These are phyloP conservation scores for Colletotrichum chrysophilum DNA, from an alignment of 2,329 filamentous ascomycete genomes.

Conservation along the genomic window DNA sequence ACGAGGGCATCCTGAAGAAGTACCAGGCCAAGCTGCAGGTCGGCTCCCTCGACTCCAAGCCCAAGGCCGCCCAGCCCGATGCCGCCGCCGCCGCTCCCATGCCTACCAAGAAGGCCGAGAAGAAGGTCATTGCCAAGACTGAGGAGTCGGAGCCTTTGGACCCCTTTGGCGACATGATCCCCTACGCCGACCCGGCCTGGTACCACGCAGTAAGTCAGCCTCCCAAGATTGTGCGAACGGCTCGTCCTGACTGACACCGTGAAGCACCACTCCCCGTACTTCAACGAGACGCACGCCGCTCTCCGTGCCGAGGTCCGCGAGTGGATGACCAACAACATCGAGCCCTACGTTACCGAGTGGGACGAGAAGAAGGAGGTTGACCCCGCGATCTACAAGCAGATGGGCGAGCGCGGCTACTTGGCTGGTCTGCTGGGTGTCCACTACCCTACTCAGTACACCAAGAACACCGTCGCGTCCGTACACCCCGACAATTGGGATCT, in stretches of 20 bases:
- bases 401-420: conserved; percentile 91
- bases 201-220: conserved; percentile 79
- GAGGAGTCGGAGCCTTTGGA: conserved; percentile 78
- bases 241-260: background rate
- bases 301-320: conserved; percentile 89
- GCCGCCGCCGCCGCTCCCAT: conserved; percentile 49
- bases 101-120: conserved; percentile 39
- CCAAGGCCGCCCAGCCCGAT: conserved; percentile 64
- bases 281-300: conserved; percentile 90
- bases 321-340: conserved; percentile 89
- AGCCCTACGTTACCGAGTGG: conserved; percentile 94
- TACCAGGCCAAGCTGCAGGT: conserved; percentile 79
- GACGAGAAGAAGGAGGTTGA: conserved; percentile 94
- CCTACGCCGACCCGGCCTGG: conserved; percentile 92
- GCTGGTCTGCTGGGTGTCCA: conserved; percentile 87
- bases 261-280: conserved; percentile 95
- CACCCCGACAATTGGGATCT: conserved; percentile 92
- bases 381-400: conserved; percentile 89
- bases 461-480: conserved; percentile 77
- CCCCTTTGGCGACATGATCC: conserved; percentile 83
- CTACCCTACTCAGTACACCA: conserved; percentile 78
- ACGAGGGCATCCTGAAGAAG: conserved; percentile 87
- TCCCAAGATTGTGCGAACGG: rapidly evolving
- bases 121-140: conserved; percentile 41
- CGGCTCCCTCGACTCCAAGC: conserved; percentile 89